Evolutionary conservation across 345 rosid species (phyloP).

Genomic region (Populus ilicifolia): DNA sequence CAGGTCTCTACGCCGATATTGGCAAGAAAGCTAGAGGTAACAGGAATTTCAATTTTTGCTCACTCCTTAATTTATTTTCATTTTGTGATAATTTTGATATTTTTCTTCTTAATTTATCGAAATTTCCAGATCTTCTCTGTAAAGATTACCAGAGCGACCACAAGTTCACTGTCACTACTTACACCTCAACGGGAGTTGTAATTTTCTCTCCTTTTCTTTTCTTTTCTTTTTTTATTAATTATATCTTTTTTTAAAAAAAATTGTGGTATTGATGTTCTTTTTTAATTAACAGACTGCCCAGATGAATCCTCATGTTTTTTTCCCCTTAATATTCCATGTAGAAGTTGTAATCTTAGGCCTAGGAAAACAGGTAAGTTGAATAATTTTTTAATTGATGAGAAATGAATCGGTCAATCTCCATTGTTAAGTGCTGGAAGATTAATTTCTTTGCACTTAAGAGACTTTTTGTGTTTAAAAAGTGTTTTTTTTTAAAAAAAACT

Average conservation of each 20-base stretch:
- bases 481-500: too few relatives aligned
- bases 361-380: not conserved
- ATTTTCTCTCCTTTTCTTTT: constrained; percentile 26
- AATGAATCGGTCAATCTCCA: not conserved
- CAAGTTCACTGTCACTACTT: constrained; percentile 78
- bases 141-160: constrained; percentile 90
- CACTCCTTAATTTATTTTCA: not conserved
- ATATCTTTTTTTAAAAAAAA: not conserved
- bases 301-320: not conserved
- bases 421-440: not conserved
- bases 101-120: not conserved
- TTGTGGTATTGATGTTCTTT: not conserved
- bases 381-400: not conserved
- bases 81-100: not conserved
- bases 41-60: not conserved
- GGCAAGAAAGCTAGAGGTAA: constrained; percentile 94
- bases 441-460: not conserved
- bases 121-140: constrained; percentile 68
- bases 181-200: constrained; percentile 70
- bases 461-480: too few relatives aligned
- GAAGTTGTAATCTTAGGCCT: not conserved
- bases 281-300: not conserved
- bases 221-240: not conserved
- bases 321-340: too few relatives aligned
- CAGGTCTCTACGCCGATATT: constrained; percentile 86